phyloP scores from a whole-genome alignment of 805 yeast species.

The Ogataea ramenticola region DNA sequence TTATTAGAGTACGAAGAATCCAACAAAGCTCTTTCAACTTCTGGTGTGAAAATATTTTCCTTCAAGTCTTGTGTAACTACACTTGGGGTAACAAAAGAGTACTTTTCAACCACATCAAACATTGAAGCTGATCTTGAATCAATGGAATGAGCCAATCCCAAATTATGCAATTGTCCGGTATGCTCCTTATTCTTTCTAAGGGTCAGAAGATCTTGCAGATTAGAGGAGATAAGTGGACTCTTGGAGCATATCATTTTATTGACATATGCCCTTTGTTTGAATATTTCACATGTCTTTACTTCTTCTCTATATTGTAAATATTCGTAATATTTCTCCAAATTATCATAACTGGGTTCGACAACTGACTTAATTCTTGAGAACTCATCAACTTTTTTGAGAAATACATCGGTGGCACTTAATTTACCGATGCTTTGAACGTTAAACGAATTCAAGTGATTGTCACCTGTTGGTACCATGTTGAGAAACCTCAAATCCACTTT shows the following conservation, averaged over 20 bases:
- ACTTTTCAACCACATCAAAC: slow-evolving; percentile 56
- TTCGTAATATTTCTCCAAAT: slow-evolving; percentile 53
- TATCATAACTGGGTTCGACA: slow-evolving; percentile 23
- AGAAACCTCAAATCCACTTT: slow-evolving; percentile 46
- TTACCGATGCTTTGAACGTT: slow-evolving; percentile 35
- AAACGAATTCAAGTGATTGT: slow-evolving; percentile 38
- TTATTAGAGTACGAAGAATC: slow-evolving; percentile 20
- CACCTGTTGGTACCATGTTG: slow-evolving; percentile 49
- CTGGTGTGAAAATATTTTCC: slow-evolving; percentile 39
- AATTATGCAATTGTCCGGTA: slow-evolving; percentile 16
- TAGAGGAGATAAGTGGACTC: slow-evolving; percentile 62
- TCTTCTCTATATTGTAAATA: slow-evolving; percentile 47
- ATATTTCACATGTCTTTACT: slow-evolving; percentile 39
- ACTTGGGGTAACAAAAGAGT: slow-evolving; percentile 81
- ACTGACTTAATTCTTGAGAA: slow-evolving; percentile 30
- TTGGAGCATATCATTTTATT: slow-evolving; percentile 60
- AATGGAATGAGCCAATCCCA: slow-evolving; percentile 35
- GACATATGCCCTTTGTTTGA: slow-evolving; percentile 52
- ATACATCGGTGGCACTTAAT: slow-evolving; percentile 39
- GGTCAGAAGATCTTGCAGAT: slow-evolving; percentile 38
- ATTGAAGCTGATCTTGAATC: slow-evolving; percentile 31
- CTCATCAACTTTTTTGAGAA: slow-evolving; percentile 36
- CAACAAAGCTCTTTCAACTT: slow-evolving; percentile 20
- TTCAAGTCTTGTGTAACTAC: slow-evolving; percentile 73
- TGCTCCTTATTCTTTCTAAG: slow-evolving; percentile 14